Evolutionary conservation across 371 early-diverging fungal genomes (phyloP).

Genomic region (Mortierella sp.): DNA sequence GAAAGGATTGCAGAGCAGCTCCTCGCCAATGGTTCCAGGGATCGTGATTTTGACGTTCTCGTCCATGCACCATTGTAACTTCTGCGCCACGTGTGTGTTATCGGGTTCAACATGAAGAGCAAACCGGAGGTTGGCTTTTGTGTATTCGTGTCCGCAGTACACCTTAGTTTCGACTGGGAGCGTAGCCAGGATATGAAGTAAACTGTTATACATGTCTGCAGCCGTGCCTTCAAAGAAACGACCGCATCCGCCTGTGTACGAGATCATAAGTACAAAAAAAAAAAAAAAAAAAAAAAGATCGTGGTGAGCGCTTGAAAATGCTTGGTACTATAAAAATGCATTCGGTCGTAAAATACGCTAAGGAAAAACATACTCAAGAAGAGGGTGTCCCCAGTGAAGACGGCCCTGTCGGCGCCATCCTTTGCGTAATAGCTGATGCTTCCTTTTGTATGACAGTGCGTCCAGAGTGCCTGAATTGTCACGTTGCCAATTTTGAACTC

Average conservation of each 20-base stretch:
- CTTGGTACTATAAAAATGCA: conserved; percentile 57
- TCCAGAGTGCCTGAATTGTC: conserved; percentile 72
- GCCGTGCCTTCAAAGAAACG: conserved; percentile 94
- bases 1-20: conserved; percentile 89
- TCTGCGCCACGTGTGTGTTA: conserved; percentile 58
- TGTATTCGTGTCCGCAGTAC: conserved; percentile 96
- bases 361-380: conserved; percentile 32
- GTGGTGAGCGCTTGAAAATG: neutral
- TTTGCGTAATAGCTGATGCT: conserved; percentile 88
- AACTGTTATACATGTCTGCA: conserved; percentile 82
- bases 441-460: conserved; percentile 93
- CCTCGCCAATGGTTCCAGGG: conserved; percentile 90
- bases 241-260: conserved; percentile 80
- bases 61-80: conserved; percentile 48
- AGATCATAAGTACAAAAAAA: too few species aligned
- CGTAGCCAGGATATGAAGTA: conserved; percentile 69
- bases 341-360: neutral
- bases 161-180: conserved; percentile 87
- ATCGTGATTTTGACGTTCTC: conserved; percentile 66
- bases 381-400: conserved; percentile 45
- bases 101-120: conserved; percentile 69
- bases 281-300: neutral
- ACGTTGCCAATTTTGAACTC: conserved; percentile 82
- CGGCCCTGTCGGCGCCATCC: conserved; percentile 58
- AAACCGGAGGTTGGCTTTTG: conserved; percentile 75